Evolutionary conservation across 1,139 yeast genomes (phyloP).

Genomic region (Pichia sp.): DNA sequence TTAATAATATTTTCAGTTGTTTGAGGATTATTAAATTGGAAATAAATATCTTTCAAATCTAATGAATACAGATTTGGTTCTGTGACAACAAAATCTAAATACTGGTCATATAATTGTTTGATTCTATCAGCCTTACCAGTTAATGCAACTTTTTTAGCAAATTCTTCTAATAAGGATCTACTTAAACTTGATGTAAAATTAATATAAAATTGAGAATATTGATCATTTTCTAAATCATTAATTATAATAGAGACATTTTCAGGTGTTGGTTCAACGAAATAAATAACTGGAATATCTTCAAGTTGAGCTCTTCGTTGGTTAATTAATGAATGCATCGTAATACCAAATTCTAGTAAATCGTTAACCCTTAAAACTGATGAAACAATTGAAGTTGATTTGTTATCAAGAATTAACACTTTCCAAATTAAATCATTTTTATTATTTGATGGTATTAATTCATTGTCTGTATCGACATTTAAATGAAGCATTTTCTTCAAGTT

Average conservation of each 20-base stretch:
- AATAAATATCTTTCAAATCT: conserved; percentile 61
- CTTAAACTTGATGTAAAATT: conserved; percentile 79
- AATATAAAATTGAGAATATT: conserved; percentile 72
- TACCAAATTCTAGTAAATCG: conserved; percentile 80
- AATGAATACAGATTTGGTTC: conserved; percentile 87
- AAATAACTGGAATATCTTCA: conserved; percentile 91
- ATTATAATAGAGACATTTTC: conserved; percentile 66
- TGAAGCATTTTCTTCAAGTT: conserved; percentile 64
- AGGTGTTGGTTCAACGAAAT: conserved; percentile 81
- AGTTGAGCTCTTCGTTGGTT: conserved; percentile 65
- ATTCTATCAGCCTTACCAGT: conserved; percentile 65
- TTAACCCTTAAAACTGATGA: conserved; percentile 88
- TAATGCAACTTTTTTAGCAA: conserved; percentile 75
- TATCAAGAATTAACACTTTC: conserved; percentile 89
- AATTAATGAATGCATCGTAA: conserved; percentile 79
- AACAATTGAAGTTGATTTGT: conserved; percentile 72
- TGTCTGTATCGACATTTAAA: conserved; percentile 62
- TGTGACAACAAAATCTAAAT: conserved; percentile 82
- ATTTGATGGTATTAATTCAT: conserved; percentile 41
- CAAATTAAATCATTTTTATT: conserved; percentile 62
- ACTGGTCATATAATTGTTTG: conserved; percentile 89
- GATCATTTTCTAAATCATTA: conserved; percentile 64
- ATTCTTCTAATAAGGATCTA: conserved; percentile 75
- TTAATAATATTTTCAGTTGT: conserved; percentile 74
- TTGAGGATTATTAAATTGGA: conserved; percentile 60